Conservation (phyloP, 495 filamentous ascomycete species). For the Lophiostoma macrostomum region DNA sequence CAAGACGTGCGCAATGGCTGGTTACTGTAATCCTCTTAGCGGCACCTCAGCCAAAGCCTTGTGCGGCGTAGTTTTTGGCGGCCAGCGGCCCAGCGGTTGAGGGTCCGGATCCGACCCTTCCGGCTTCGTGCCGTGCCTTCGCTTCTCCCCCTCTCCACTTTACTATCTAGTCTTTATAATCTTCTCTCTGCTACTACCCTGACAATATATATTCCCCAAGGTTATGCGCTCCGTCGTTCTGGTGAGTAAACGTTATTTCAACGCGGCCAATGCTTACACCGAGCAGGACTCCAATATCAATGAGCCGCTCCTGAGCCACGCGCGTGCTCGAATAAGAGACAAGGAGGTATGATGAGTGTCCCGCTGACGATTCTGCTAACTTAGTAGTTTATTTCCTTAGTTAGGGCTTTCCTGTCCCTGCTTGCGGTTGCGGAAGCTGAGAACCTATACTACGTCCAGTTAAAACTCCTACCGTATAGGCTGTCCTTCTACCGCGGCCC, state of each 20-base stretch:
- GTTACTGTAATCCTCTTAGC: too few species aligned
- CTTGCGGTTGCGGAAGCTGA: slow-evolving; percentile 14
- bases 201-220: too few species aligned
- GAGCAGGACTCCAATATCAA: slow-evolving; percentile 10
- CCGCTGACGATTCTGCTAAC: slow-evolving; percentile 10
- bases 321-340: slow-evolving; percentile 12
- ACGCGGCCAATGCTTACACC: slow-evolving; percentile 2
- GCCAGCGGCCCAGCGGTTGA: too few species aligned
- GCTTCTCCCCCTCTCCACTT: too few species aligned
- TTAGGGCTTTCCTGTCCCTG: slow-evolving; percentile 12
- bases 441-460: slow-evolving; percentile 8
- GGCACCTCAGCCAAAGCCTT: too few species aligned
- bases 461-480: slow-evolving; percentile 13
- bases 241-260: slow-evolving; percentile 9
- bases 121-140: too few species aligned
- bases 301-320: slow-evolving; percentile 6
- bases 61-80: too few species aligned
- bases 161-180: too few species aligned
- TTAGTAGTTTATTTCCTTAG: slow-evolving; percentile 10
- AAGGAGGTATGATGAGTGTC: slow-evolving; percentile 12
- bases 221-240: too few species aligned
- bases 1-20: too few species aligned
- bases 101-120: too few species aligned
- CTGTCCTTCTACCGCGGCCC: neutral
- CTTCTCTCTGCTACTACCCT: too few species aligned